phyloP scores from a whole-genome alignment of 2,329 filamentous ascomycete species.

The Fusarium sp. region DNA sequence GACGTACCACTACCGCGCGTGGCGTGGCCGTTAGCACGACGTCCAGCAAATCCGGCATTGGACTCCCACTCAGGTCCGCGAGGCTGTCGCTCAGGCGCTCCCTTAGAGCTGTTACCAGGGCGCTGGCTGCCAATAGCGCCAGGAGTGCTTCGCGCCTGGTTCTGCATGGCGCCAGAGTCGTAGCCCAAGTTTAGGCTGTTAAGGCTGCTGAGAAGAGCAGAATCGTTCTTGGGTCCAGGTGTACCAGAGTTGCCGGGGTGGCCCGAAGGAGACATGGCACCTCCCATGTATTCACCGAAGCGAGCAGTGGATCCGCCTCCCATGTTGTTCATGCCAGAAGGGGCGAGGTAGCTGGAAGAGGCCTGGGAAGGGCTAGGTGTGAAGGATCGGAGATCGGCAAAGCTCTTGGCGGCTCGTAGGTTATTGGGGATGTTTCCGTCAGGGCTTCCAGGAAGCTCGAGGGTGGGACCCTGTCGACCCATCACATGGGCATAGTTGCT shows the following conservation, averaged over 20 bases:
- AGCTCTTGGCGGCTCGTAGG: slow-evolving; percentile 93
- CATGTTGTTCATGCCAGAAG: slow-evolving; percentile 67
- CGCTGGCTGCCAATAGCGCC: slow-evolving; percentile 75
- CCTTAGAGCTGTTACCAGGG: slow-evolving; percentile 56
- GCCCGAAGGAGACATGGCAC: slow-evolving; percentile 49
- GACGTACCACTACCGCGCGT: slow-evolving; percentile 70
- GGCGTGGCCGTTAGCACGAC: slow-evolving; percentile 70
- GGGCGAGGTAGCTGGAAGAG: slow-evolving; percentile 78
- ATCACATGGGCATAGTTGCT: slow-evolving; percentile 78
- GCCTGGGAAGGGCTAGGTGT: slow-evolving; percentile 90
- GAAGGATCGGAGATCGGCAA: slow-evolving; percentile 93
- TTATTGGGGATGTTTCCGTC: slow-evolving; percentile 76
- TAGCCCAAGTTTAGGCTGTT: slow-evolving; percentile 64
- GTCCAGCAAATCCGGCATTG: slow-evolving; percentile 62
- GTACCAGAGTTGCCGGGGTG: slow-evolving; percentile 52
- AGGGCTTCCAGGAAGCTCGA: slow-evolving; percentile 87
- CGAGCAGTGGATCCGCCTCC: slow-evolving; percentile 51
- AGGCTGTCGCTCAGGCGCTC: slow-evolving; percentile 71
- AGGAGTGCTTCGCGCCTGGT: slow-evolving; percentile 59
- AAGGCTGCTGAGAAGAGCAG: slow-evolving; percentile 60
- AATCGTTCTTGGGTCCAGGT: slow-evolving; percentile 53
- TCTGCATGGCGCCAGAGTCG: slow-evolving; percentile 56
- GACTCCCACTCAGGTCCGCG: slow-evolving; percentile 72
- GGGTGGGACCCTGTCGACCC: slow-evolving; percentile 83
- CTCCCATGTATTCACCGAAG: slow-evolving; percentile 59